Evolutionary conservation across 768 basidiomycete genomes (phyloP).

Genomic region (Thelephora ganbajun): DNA sequence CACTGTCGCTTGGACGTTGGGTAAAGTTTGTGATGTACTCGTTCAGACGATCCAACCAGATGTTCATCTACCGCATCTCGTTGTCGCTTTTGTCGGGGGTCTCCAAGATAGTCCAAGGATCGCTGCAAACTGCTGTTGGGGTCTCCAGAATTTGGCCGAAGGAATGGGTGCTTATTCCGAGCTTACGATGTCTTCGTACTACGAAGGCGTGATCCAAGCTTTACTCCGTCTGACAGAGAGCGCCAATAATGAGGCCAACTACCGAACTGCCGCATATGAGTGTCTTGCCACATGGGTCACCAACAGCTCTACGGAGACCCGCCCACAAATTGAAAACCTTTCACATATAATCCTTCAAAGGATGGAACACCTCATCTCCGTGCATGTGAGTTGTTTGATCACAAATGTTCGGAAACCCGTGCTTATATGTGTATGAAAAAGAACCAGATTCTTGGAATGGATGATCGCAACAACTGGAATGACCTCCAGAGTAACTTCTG

Average conservation of each 20-base stretch:
- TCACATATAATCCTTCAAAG: slow-evolving; percentile 71
- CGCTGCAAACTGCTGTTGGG: slow-evolving; percentile 91
- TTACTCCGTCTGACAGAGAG: slow-evolving; percentile 82
- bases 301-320: slow-evolving; percentile 66
- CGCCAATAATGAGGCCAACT: slow-evolving; percentile 79
- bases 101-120: slow-evolving; percentile 75
- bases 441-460: slow-evolving; percentile 88
- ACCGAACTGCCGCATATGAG: slow-evolving; percentile 91
- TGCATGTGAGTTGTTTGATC: slow-evolving; percentile 44
- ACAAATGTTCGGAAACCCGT: not conserved
- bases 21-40: slow-evolving; percentile 85
- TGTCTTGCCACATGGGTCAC: slow-evolving; percentile 81
- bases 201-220: slow-evolving; percentile 73
- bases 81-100: slow-evolving; percentile 73
- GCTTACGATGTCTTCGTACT: slow-evolving; percentile 70
- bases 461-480: slow-evolving; percentile 98
- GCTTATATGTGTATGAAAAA: slow-evolving; percentile 15
- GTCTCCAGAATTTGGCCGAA: slow-evolving; percentile 88
- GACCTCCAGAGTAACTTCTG: slow-evolving; percentile 95
- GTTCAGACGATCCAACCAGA: slow-evolving; percentile 81
- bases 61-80: slow-evolving; percentile 69
- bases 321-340: slow-evolving; percentile 72
- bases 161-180: slow-evolving; percentile 62
- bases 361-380: slow-evolving; percentile 75
- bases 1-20: slow-evolving; percentile 95